Base-by-base conservation (phyloP, 2,329 filamentous ascomycete genomes). In the Colletotrichum magnum region DNA sequence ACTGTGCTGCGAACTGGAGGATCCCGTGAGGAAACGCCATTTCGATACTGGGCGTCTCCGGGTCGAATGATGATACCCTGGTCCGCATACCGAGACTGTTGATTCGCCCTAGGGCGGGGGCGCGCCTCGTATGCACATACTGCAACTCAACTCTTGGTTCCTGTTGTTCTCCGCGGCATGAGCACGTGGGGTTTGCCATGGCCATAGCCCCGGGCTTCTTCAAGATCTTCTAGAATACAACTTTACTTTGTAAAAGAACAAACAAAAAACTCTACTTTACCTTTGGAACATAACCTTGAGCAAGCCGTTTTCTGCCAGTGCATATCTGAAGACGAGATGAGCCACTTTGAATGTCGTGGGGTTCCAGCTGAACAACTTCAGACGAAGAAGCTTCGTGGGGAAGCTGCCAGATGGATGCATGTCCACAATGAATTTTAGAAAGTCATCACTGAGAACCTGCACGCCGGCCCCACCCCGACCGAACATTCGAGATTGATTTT, bases 31-130 rank as follows among this genome's bases (percentile, higher is more conserved):
- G 41, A 15, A n/a, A 13, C 56, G n/a, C 56, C 36, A 48, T 16
- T 41, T 61, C 56, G 63, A 56, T 41, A 53, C 36, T 54, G 24
- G 48, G 48, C 48, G 26, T 39, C 28, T 18, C 63, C 63, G 56
- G 13, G 16, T 54, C 63, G 56, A n/a, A 24, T 18, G 57, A 65
- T 32, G 39, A 48, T 51, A 41, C 64, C 64, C 51, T 56, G 12
- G 48, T 47, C 54, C 10, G 43, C 16, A 16, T 15, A 52, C 32
- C 12, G 18, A 28, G 6, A 13, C 32, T 39, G 56, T 50, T 59
- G 45, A 59, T 59, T 59, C 45, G 45, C 32, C 16, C 28, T 10
- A 15, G 18, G 32, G 32, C 32, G 32, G 7, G 32, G 7, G 21
- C 32, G 32, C 32, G 32, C 32, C 32, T 36, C 32, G 32, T 10